Percentiles rank a stretch among this genome's conserved stretches.
These are phyloP conservation scores for Mollisia scopiformis DNA, from an alignment of 2,329 filamentous ascomycete species.

Conservation along the genomic window DNA sequence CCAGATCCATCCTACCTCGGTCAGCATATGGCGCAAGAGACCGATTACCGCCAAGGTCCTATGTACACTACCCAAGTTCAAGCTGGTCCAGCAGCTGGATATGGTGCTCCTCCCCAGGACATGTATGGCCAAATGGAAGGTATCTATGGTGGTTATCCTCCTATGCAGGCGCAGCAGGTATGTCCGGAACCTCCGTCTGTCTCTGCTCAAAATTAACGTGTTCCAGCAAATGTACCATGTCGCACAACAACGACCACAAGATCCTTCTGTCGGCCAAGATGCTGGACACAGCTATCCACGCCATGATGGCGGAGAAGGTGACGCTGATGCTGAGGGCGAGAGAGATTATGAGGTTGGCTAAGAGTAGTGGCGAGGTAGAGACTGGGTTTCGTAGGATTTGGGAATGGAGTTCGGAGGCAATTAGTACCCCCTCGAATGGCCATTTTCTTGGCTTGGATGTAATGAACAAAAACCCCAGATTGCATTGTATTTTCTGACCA, in stretches of 20 bases:
- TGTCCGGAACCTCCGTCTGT: constrained; percentile 31
- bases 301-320: constrained; percentile 44
- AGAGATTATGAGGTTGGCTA: constrained; percentile 45
- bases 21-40: constrained; percentile 64
- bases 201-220: not conserved
- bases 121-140: constrained; percentile 83
- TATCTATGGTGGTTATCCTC: constrained; percentile 83
- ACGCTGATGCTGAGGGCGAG: constrained; percentile 48
- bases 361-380: not conserved
- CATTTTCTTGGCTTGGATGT: constrained; percentile 10
- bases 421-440: constrained; percentile 8
- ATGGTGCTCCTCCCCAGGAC: constrained; percentile 72
- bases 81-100: constrained; percentile 69
- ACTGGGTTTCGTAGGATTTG: constrained; percentile 3
- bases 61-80: constrained; percentile 86
- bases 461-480: constrained; percentile 9
- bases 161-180: constrained; percentile 84
- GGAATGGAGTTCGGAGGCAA: constrained; percentile 15
- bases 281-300: constrained; percentile 40
- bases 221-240: constrained; percentile 45
- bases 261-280: constrained; percentile 41
- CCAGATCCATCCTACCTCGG: constrained; percentile 63
- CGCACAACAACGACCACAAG: constrained; percentile 40
- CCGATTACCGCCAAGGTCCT: constrained; percentile 77
- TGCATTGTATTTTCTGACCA: constrained; percentile 3